phyloP scores from a whole-genome alignment of 2,329 filamentous ascomycete species.

The Apiospora malaysiana region DNA sequence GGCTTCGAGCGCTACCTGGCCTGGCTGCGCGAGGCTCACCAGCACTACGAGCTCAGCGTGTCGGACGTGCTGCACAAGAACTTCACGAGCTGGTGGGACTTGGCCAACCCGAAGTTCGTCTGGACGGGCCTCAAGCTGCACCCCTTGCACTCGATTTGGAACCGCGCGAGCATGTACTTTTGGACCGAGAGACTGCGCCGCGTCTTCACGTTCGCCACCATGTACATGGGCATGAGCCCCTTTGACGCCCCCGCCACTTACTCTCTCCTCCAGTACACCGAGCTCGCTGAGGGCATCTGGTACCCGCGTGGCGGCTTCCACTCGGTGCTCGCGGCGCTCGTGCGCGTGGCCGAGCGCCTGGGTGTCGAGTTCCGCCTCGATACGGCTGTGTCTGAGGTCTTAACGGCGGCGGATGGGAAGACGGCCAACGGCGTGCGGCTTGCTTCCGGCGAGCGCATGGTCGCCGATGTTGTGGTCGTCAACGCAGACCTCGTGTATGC shows the following conservation, averaged over 20 bases:
- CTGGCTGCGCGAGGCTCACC: constrained; percentile 71
- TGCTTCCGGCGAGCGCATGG: constrained; percentile 60
- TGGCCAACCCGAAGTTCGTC: constrained; percentile 65
- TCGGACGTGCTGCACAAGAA: constrained; percentile 70
- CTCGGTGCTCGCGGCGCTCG: constrained; percentile 66
- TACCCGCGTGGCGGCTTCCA: constrained; percentile 77
- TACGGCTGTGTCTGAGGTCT: constrained; percentile 61
- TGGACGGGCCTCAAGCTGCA: constrained; percentile 65
- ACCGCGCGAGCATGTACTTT: constrained; percentile 70
- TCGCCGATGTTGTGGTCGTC: constrained; percentile 70
- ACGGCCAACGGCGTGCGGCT: constrained; percentile 65
- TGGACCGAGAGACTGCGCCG: constrained; percentile 70
- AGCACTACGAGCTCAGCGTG: constrained; percentile 72
- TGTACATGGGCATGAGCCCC: constrained; percentile 85
- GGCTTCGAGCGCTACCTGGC: constrained; percentile 73
- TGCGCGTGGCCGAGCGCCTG: constrained; percentile 64
- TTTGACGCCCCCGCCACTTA: constrained; percentile 80
- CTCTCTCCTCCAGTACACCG: constrained; percentile 75
- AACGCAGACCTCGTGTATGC: constrained; percentile 79
- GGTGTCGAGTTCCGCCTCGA: constrained; percentile 69
- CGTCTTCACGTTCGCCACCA: constrained; percentile 79
- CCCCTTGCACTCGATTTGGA: constrained; percentile 74
- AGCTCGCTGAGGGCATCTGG: constrained; percentile 78
- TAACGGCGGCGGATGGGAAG: constrained; percentile 57
- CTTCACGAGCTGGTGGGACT: constrained; percentile 64